Conservation (phyloP, 257 asterid species). For the Rhazya stricta region DNA sequence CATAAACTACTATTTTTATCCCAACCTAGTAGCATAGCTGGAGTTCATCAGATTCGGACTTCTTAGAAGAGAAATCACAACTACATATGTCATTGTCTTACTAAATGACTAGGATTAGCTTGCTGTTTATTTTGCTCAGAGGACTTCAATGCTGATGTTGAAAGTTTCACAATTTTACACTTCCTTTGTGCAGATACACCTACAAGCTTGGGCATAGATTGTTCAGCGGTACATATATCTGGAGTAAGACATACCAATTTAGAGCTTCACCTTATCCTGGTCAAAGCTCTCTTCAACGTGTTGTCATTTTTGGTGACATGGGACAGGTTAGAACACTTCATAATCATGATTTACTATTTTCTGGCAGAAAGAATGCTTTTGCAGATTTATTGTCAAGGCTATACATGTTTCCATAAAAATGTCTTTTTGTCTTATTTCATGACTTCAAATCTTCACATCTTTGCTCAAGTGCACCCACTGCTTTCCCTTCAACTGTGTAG, state of each 20-base stretch:
- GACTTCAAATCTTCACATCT: no score
- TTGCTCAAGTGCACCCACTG: no score
- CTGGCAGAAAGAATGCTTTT: no score
- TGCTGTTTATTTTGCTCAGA: not conserved
- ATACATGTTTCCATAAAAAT: no score
- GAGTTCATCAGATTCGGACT: no score
- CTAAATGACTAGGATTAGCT: not conserved
- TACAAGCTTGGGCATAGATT: conserved; percentile 75
- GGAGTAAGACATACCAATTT: conserved; percentile 61
- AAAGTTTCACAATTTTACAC: not conserved
- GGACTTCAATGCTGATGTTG: not conserved
- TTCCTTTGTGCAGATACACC: conserved; percentile 51
- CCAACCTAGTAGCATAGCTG: no score
- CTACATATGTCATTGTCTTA: not conserved
- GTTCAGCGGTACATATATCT: conserved; percentile 44
- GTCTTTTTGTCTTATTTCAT: no score
- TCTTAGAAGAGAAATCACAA: no score
- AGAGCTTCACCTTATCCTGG: conserved; percentile 88
- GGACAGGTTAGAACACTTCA: conserved; percentile 58
- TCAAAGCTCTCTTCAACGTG: conserved; percentile 72
- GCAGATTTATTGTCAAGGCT: no score
- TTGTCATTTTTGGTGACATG: conserved; percentile 84
- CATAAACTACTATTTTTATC: no score
- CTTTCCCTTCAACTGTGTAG: no score
- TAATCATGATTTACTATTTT: not conserved